Percentiles rank a stretch among this genome's conserved stretches.
Conservation (phyloP, 2,329 filamentous ascomycete species). For the Pseudogymnoascus sp. region DNA sequence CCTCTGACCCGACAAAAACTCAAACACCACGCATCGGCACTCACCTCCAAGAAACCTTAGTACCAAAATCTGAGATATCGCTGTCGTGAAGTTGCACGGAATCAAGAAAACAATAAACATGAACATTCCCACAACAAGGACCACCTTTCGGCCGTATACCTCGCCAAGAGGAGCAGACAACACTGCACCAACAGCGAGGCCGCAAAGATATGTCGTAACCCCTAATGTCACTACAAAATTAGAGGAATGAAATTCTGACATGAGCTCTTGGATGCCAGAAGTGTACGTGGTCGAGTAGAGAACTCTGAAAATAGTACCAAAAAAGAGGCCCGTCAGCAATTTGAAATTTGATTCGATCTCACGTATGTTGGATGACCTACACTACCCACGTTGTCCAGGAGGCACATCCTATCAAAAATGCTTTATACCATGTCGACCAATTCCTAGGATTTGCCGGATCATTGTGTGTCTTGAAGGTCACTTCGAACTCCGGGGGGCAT, state of each 20-base stretch:
- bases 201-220: constrained; percentile 70
- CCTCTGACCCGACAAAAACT: neutral
- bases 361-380: constrained; percentile 34
- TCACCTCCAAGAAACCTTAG: constrained; percentile 63
- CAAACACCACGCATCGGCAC: neutral
- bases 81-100: constrained; percentile 62
- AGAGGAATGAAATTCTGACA: constrained; percentile 54
- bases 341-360: constrained; percentile 37
- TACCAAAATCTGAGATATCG: constrained; percentile 60
- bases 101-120: constrained; percentile 63
- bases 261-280: constrained; percentile 61
- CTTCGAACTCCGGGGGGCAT: constrained; percentile 56
- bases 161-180: constrained; percentile 68
- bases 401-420: constrained; percentile 30
- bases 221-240: constrained; percentile 63
- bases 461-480: constrained; percentile 56
- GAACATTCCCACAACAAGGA: constrained; percentile 60
- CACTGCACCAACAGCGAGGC: constrained; percentile 64
- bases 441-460: constrained; percentile 60
- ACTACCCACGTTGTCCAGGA: constrained; percentile 33
- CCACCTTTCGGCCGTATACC: constrained; percentile 58
- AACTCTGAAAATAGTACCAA: constrained; percentile 35
- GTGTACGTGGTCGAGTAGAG: constrained; percentile 76
- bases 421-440: constrained; percentile 50
- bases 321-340: constrained; percentile 31